Evolutionary conservation across 352 stramenopile genomes (phyloP), one percentile per base, ranked within the genome.

Genomic region (Phytophthora pseudosyringae): DNA sequence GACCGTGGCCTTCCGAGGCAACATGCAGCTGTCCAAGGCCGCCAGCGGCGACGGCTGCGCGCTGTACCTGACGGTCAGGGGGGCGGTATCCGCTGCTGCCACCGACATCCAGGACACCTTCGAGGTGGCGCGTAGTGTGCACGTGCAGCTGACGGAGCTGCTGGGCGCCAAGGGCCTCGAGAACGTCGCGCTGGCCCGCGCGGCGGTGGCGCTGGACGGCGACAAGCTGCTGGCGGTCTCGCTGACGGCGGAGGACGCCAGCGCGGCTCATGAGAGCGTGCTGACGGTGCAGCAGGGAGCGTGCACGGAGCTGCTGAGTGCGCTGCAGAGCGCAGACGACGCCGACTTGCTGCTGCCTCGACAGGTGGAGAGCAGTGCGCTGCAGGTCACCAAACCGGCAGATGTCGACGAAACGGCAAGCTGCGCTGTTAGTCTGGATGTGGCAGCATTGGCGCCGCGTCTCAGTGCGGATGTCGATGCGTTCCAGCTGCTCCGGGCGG

Each of bases 401-500:
- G 41, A 44, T 47, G 50, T n/a, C 21, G 57, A 67, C 36, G 54
- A 67, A 15, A 10, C 29, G 13, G 59, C 26, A 3, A 36, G 61
- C 11, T 82, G 74, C 53, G 41, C 52, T 16, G 64, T 82, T 18
- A 15, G 6, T 4, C 21, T 82, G 36, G 64, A 82, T 4, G 29
- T 82, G 45, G 32, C 50, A 16, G 74, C 63, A 28, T 4, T 63
- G 18, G 33, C 33, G 0, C 36, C 46, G 1, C 59, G 16, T 26
- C 8, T 68, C 12, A 38, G 16, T 43, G 10, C 41, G 13, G 59
- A 74, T 3, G 40, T 11, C 11, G 69, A 77, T 1, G 64, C 48
- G 5, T 68, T 85, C 38, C 53, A 78, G 46, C 60, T 89, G 18
- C 64, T 87, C 12, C 75, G 82, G 53, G 56, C 41, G 5, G 55